Base-by-base conservation (phyloP, 164 flowering plant genomes). In the Stephania japonica region DNA sequence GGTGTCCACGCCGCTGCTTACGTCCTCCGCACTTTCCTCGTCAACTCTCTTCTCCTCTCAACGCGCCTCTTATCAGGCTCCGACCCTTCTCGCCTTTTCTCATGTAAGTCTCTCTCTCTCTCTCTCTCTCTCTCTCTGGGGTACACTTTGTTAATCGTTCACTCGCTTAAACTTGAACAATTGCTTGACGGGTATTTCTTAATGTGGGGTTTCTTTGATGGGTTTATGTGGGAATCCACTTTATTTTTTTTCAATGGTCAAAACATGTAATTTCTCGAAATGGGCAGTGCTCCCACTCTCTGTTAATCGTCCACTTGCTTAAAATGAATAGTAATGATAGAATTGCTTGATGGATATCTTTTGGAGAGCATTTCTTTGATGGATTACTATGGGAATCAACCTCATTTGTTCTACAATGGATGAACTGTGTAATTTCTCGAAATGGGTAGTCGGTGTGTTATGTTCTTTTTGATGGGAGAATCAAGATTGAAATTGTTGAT, bases 91-190 rank as follows among this genome's bases (percentile, higher is more conserved):
- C 44, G 27, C 5, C 24, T 27, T 21, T 16, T 7, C 56, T 38
- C 19, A 62, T 23, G 79, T 76, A 72, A 76, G 44, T 41, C 23
- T 67, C 70, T 53, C 71, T 74, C 71, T 14, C 72, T 65, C 61
- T 43, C 71, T 53, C 67, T 41, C 23, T 67, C 70, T 67, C 71
- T 73, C 76, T 12, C 69, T 70, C 59, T 42, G 66, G 32, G 67
- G 14, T 26, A 26, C 42, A 26, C 61, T 66, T 26, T 66, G 13
- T 66, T 7, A 26, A 19, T 27, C 69, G 3, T 21, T 5, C 63
- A 18, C 63, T 56, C 63, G 3, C 5, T 56, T 18, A 4, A n/a
- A 18, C n/a, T 53, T 56, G 6, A 50, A 56, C 7, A 14, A 16
- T 56, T 56, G 63, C 21, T 56, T 16, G 63, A 56, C 18, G 63